phyloP scores from a whole-genome alignment of 805 yeast species.

The Brettanomyces bruxellensis region DNA sequence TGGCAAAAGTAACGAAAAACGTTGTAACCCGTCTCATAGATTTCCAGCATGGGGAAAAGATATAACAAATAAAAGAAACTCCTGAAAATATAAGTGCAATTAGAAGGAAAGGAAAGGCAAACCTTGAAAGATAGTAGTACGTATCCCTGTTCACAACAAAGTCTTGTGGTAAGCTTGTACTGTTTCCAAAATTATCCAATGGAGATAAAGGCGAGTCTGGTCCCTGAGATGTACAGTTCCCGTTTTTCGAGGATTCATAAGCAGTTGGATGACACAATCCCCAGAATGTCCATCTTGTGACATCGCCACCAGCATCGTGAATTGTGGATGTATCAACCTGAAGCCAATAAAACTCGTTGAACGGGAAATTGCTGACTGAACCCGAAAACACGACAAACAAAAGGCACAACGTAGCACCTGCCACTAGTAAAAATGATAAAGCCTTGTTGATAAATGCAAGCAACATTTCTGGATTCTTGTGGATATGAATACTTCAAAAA shows the following conservation, averaged over 20 bases:
- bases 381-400: conserved; percentile 60
- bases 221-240: conserved; percentile 31
- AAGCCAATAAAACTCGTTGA: conserved; percentile 61
- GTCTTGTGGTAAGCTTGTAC: conserved; percentile 39
- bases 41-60: conserved; percentile 48
- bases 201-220: conserved; percentile 76
- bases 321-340: conserved; percentile 57
- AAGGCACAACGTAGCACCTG: conserved; percentile 40
- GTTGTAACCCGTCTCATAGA: conserved; percentile 47
- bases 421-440: conserved; percentile 28
- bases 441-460: conserved; percentile 16
- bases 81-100: conserved; percentile 55
- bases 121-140: conserved; percentile 57
- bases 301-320: conserved; percentile 32
- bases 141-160: conserved; percentile 47
- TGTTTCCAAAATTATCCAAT: conserved; percentile 57
- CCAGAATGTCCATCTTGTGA: conserved; percentile 80
- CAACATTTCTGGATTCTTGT: neutral
- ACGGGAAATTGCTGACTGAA: conserved; percentile 46
- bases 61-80: conserved; percentile 45
- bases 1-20: conserved; percentile 41
- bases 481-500: too few species aligned
- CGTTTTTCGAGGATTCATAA: conserved; percentile 18
- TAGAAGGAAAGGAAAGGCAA: conserved; percentile 54
- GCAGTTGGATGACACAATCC: conserved; percentile 48